Base-by-base conservation (phyloP, 805 yeast species). In the Suhomyces sp. region DNA sequence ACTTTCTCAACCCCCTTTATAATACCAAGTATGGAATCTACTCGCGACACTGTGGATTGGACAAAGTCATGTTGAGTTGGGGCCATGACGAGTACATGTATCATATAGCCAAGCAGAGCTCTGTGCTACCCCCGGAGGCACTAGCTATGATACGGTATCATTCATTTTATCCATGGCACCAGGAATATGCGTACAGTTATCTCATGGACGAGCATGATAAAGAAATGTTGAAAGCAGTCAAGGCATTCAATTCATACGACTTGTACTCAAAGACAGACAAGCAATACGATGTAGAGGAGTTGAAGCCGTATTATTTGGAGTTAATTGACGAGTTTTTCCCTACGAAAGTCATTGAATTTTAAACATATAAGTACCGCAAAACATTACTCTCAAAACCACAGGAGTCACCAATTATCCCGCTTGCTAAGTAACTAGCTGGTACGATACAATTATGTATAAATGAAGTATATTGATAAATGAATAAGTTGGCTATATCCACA, bases 31-130 rank as follows among this genome's bases (percentile, higher is more conserved):
- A 76, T 62, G 91, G 91, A 3, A 81, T 85, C 29, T 85, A 85
- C 61, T 77, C 81, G 27, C 79, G 77, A 37, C 75, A 80, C 53
- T 84, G 89, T 64, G 91, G 91, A 0, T 64, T 85, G 33, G 87
- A 82, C 53, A 81, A 82, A 40, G 87, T 85, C 24, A 83, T 85
- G 86, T 65, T 85, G 41, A 82, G 87, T 51, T 85, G 89, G 90
- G 91, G 91, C 4, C 91, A 85, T 60, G 91, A 85, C 63, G 91
- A 85, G 61, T 85, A 85, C 66, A 84, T 85, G 87, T 85, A 84
- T 57, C 88, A 85, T 60, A 71, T 85, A 29, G 88, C 88, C 10
- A 85, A 83, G 62, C 73, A 75, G 51, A 85, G 83, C 60, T 83
- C 87, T 12, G 79, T 77, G 1, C 68, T 85, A 44, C 89, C 89